Evolutionary conservation across 2,329 filamentous ascomycete genomes (phyloP), one percentile per base, ranked within the genome.

Genomic region (Exophiala viscosa): DNA sequence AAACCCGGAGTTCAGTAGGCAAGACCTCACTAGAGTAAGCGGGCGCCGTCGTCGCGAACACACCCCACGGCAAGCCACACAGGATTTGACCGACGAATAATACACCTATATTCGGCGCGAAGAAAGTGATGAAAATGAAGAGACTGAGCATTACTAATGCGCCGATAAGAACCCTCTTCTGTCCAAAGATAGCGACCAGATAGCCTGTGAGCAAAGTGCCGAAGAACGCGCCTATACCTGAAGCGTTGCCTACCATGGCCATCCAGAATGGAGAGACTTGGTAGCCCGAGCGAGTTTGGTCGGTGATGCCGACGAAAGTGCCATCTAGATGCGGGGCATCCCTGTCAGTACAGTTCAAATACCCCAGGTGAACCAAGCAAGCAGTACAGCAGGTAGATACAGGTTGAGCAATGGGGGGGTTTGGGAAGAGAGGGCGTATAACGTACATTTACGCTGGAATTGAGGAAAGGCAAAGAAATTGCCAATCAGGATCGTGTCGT

Each of bases 371-470:
- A n/a, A n/a, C n/a, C 5, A 20, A 5, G 50, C 8, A 45, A 23
- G 32, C 23, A 7, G 11, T 47, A 43, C 23, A 49, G 43, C 18
- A 1, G 8, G 23, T 2, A 4, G 23, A 28, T 28, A 2, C 8
- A 2, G 23, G 23, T 28, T 7, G 5, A 4, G 23, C 5, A 28
- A 2, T 5, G 23, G 23, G 8, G 8, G 23, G 23, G 8, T 28
- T 5, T 28, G 23, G 23, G n/a, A n/a, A n/a, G n/a, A n/a, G n/a
- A n/a, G n/a, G n/a, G 23, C 45, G 46, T 20, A 40, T n/a, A 40
- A 54, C 51, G 15, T 42, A 49, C 50, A 60, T 31, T 70, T 72
- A 5, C 45, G 50, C 41, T 81, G 58, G 38, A 67, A 68, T 7
- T 50, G 52, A 5, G 65, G 65, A 45, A 65, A 67, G 1, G 64